phyloP scores from a whole-genome alignment of 768 basidiomycete species.

The Agrocybe praecox region DNA sequence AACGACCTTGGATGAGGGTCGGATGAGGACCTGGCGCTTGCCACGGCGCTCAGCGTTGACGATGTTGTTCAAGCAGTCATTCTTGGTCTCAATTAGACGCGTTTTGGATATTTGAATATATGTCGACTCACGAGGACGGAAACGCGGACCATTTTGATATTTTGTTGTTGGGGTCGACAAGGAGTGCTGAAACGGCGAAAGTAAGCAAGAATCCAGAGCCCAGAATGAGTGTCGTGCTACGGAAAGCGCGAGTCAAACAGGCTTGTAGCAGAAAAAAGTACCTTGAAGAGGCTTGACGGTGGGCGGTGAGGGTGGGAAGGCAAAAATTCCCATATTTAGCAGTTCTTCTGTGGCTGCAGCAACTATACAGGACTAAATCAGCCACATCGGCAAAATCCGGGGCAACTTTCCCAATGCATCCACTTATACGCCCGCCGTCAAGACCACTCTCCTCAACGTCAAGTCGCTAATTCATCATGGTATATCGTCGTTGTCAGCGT shows the following conservation, averaged over 20 bases:
- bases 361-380: constrained; percentile 41
- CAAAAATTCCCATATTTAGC: constrained; percentile 11
- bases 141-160: constrained; percentile 79
- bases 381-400: constrained; percentile 45
- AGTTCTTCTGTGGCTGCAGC: constrained; percentile 22
- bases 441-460: constrained; percentile 22
- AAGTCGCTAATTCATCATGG: constrained; percentile 52
- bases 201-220: constrained; percentile 47
- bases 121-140: constrained; percentile 78
- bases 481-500: constrained; percentile 24
- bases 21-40: constrained; percentile 98
- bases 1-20: constrained; percentile 97
- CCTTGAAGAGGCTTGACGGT: constrained; percentile 38
- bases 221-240: constrained; percentile 85
- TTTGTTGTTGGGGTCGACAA: constrained; percentile 22
- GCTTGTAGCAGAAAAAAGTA: constrained; percentile 33
- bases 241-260: constrained; percentile 81
- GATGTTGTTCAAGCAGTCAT: constrained; percentile 86
- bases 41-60: constrained; percentile 99
- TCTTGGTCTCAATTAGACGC: constrained; percentile 27
- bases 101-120: not conserved
- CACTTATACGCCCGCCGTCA: constrained; percentile 17
- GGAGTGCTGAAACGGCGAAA: constrained; percentile 21
- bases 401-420: constrained; percentile 8
- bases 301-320: constrained; percentile 3